Conservation (phyloP, 345 rosid species). For the Xanthoceras sorbifolium region DNA sequence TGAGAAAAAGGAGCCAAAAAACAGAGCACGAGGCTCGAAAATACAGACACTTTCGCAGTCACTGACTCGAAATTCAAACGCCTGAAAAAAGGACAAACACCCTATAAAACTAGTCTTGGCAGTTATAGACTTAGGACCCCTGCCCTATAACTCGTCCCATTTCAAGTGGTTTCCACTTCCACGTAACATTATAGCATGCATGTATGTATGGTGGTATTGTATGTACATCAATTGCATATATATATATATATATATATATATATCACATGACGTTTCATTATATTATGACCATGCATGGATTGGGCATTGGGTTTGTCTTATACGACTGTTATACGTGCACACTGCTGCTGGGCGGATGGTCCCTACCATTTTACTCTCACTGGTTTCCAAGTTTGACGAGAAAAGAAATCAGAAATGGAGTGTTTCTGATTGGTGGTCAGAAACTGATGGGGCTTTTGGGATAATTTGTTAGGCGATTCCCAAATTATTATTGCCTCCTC, state of each 20-base stretch:
- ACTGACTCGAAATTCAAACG: slow-evolving; percentile 29
- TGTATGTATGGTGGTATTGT: too few relatives aligned
- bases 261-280: too few relatives aligned
- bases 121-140: too few relatives aligned
- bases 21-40: slow-evolving; percentile 36
- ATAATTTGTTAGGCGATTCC: not conserved
- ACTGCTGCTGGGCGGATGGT: not conserved
- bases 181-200: not conserved
- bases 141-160: not conserved
- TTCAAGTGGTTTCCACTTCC: not conserved
- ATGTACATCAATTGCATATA: too few relatives aligned
- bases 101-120: not conserved
- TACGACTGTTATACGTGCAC: not conserved
- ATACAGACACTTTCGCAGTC: slow-evolving; percentile 21
- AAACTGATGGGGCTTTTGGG: slow-evolving; percentile 17
- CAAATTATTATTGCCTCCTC: not conserved
- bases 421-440: slow-evolving; percentile 20
- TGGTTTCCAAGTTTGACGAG: too few relatives aligned
- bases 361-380: not conserved
- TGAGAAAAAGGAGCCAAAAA: not conserved
- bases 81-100: slow-evolving; percentile 9
- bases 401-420: not conserved
- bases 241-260: too few relatives aligned
- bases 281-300: not conserved
- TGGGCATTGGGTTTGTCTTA: too few relatives aligned